These are phyloP conservation scores for Nicotiana sylvestris DNA, from an alignment of 257 asterid genomes.

Conservation along the genomic window DNA sequence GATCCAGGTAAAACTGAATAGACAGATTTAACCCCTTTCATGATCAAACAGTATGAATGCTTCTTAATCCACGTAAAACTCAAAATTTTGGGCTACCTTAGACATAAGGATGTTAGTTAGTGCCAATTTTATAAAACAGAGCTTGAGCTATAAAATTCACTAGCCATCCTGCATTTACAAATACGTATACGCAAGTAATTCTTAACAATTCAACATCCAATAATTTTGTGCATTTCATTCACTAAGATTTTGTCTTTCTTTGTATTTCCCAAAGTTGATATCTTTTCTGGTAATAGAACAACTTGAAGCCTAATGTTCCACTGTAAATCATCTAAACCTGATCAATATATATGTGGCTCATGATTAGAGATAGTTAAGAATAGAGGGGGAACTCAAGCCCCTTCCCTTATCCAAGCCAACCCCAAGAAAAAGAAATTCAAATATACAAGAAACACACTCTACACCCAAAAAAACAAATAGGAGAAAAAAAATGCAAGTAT, in stretches of 20 bases:
- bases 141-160: background rate
- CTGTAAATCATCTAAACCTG: background rate
- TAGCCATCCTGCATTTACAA: background rate
- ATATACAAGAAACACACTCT: background rate
- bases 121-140: background rate
- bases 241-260: background rate
- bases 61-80: too few species aligned
- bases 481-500: background rate
- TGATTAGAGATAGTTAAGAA: background rate
- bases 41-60: background rate
- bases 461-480: background rate
- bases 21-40: background rate
- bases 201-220: background rate
- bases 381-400: too few species aligned
- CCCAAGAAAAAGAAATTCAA: background rate
- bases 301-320: background rate
- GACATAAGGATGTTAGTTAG: background rate
- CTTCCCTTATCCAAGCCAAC: too few species aligned
- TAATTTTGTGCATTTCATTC: background rate
- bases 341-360: background rate
- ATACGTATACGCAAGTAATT: background rate
- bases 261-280: background rate
- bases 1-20: background rate
- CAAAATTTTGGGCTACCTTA: background rate
- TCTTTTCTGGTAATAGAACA: background rate